These are phyloP conservation scores for Fusarium pseudonygamai DNA, from an alignment of 2,329 filamentous ascomycete species.

Conservation along the genomic window DNA sequence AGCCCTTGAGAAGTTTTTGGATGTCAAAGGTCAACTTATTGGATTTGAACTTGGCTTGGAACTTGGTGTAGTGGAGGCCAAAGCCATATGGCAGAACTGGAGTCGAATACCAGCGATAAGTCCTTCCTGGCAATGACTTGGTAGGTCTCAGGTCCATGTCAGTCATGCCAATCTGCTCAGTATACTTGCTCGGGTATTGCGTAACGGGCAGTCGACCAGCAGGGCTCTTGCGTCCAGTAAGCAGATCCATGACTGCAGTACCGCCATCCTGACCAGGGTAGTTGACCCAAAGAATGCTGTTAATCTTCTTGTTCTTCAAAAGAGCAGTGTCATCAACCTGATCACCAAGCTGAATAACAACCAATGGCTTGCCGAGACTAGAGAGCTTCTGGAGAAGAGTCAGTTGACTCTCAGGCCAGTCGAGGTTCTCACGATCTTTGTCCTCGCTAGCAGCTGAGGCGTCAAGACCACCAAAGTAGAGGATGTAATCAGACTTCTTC, in stretches of 20 bases:
- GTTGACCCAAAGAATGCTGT: slow-evolving; percentile 17
- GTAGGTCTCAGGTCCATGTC: slow-evolving; percentile 6
- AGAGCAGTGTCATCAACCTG: not conserved
- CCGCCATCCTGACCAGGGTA: slow-evolving; percentile 10
- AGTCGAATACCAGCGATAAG: not conserved
- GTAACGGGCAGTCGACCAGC: not conserved
- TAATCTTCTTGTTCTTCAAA: not conserved
- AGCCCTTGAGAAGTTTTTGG: not conserved
- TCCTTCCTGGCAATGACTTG: not conserved
- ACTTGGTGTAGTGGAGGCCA: slow-evolving; percentile 1
- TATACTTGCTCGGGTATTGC: not conserved
- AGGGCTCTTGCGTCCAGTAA: not conserved
- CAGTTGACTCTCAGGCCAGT: not conserved
- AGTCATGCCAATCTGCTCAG: not conserved
- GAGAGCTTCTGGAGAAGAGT: not conserved
- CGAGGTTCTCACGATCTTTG: not conserved
- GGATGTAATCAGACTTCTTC: not conserved
- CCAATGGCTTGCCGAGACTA: not conserved
- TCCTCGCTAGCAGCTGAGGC: slow-evolving; percentile 4
- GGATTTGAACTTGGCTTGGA: slow-evolving; percentile 6
- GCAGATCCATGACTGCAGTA: not conserved
- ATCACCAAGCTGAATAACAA: not conserved
- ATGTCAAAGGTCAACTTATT: not conserved
- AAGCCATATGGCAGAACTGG: not conserved
- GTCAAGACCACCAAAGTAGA: slow-evolving; percentile 5